Evolutionary conservation across 768 basidiomycete species (phyloP).

Genomic region (Tulasnella calospora): DNA sequence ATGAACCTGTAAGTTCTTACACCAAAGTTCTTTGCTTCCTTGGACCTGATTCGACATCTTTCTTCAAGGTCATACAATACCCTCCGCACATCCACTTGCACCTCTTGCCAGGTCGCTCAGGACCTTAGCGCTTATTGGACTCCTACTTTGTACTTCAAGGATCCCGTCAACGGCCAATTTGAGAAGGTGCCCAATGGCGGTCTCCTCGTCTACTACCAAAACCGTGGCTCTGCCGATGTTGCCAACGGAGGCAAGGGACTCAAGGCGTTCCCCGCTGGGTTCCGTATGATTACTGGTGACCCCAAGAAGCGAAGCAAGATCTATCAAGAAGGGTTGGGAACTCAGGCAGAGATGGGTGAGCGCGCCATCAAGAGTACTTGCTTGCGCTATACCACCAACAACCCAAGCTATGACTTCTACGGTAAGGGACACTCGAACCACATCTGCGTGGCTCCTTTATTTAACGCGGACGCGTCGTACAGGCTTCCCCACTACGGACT

Average conservation of each 20-base stretch:
- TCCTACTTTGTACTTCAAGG: no score
- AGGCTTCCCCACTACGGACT: constrained; percentile 45
- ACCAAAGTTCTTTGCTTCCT: neutral
- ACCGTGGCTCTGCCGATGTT: no score
- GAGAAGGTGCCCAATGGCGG: no score
- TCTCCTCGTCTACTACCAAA: no score
- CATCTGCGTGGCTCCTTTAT: neutral
- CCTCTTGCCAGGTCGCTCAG: constrained; percentile 19
- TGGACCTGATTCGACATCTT: neutral
- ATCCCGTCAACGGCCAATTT: no score
- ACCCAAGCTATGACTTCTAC: neutral
- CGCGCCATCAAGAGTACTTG: constrained; percentile 43
- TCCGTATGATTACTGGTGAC: constrained; percentile 29
- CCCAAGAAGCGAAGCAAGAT: constrained; percentile 16
- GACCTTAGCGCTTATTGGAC: constrained; percentile 25
- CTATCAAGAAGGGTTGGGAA: constrained; percentile 31
- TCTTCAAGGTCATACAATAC: constrained; percentile 22
- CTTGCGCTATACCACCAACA: constrained; percentile 30
- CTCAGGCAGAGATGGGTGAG: constrained; percentile 42
- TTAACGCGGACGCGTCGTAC: constrained; percentile 35
- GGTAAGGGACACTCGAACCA: neutral
- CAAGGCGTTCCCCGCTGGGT: constrained; percentile 22
- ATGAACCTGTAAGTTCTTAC: neutral
- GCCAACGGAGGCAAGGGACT: no score
- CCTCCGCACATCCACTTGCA: constrained; percentile 19